Evolutionary conservation across 306 rosid species (phyloP).

Genomic region (Cicer judaicum): DNA sequence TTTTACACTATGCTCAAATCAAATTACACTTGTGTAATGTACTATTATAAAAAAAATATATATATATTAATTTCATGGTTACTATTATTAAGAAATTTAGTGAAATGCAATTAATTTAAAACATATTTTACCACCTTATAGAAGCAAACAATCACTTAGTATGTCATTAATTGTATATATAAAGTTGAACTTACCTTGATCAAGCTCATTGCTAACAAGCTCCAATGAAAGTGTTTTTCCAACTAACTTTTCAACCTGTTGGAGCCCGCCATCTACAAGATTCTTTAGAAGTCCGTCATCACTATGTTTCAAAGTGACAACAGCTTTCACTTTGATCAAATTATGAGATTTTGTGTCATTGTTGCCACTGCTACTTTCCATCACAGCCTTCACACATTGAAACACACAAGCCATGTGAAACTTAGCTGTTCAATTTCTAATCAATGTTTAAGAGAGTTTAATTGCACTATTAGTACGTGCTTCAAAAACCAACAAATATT

Average conservation of each 20-base stretch:
- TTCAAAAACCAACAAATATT: neutral
- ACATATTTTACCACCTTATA: no score
- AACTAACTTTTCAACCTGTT: constrained; percentile 20
- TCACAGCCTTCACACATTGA: constrained; percentile 11
- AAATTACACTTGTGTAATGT: no score
- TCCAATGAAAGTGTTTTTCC: constrained; percentile 46
- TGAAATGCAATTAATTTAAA: no score
- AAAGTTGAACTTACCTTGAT: constrained; percentile 40
- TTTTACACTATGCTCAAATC: neutral
- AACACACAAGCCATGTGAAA: neutral
- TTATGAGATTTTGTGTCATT: constrained; percentile 19
- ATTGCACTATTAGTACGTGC: neutral
- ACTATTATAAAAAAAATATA: no score
- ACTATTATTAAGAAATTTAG: no score
- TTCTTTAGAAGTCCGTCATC: constrained; percentile 6
- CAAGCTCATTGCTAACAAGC: constrained; percentile 47
- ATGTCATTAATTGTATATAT: neutral
- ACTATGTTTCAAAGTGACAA: constrained; percentile 37
- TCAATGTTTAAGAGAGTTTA: neutral
- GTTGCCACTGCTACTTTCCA: neutral
- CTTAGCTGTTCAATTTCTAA: neutral
- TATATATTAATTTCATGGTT: no score
- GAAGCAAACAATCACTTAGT: no score
- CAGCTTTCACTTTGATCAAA: constrained; percentile 42
- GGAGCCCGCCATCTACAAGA: constrained; percentile 23